Conservation (phyloP, 495 filamentous ascomycete species). For the Podospora conica region DNA sequence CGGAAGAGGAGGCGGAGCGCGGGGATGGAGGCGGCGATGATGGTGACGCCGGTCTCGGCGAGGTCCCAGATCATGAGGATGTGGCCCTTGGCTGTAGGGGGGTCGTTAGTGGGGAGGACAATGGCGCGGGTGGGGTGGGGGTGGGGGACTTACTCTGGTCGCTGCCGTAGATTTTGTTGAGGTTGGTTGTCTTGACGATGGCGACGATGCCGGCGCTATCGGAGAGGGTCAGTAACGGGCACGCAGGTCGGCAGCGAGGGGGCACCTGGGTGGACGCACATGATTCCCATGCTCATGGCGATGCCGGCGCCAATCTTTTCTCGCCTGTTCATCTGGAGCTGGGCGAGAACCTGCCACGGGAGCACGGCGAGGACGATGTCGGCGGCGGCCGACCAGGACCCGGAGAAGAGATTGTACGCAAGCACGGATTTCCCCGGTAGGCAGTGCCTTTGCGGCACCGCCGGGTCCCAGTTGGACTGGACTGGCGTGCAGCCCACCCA, state of each 20-base stretch:
- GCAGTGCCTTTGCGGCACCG: constrained; percentile 18
- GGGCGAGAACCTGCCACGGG: constrained; percentile 27
- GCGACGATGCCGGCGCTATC: neutral
- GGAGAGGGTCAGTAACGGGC: neutral
- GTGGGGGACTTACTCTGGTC: neutral
- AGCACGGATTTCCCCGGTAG: constrained; percentile 15
- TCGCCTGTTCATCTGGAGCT: constrained; percentile 23
- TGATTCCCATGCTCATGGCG: constrained; percentile 32
- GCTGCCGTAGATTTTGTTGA: neutral
- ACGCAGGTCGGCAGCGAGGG: too few species aligned
- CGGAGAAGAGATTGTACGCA: neutral
- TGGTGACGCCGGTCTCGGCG: constrained; percentile 25
- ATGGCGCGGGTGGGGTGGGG: neutral
- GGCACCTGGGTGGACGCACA: neutral
- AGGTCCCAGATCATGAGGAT: constrained; percentile 25
- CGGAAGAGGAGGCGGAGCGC: constrained; percentile 17
- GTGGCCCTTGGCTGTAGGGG: constrained; percentile 13
- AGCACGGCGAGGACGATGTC: constrained; percentile 27
- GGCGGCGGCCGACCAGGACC: constrained; percentile 25
- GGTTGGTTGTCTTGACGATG: neutral
- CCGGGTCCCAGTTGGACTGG: constrained; percentile 26
- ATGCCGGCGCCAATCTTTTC: constrained; percentile 30
- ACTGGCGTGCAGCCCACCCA: constrained; percentile 32
- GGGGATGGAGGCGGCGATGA: constrained; percentile 29
- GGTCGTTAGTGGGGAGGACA: neutral